Conservation (phyloP, 805 yeast genomes). For the Zygosaccharomyces siamensis region DNA sequence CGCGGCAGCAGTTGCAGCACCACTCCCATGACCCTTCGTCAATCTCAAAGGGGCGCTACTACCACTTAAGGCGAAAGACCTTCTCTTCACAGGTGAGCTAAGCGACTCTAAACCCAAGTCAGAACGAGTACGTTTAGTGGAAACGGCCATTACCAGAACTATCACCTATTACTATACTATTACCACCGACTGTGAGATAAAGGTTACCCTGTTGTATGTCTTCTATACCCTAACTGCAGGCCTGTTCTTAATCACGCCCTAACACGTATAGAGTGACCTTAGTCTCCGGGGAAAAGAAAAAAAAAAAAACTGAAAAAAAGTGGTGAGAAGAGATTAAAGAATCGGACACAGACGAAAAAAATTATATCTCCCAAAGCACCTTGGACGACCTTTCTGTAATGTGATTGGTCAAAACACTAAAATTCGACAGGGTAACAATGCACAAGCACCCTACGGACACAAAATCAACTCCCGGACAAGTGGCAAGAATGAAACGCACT, state of each 20-base stretch:
- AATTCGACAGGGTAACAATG: conserved; percentile 17
- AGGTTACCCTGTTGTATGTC: conserved; percentile 1
- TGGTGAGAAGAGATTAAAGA: conserved; percentile 25
- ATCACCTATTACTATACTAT: not conserved
- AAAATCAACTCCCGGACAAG: conserved; percentile 1
- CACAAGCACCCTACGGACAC: not conserved
- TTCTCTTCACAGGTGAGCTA: conserved; percentile 8
- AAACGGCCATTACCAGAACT: conserved; percentile 17
- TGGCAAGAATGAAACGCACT: not conserved
- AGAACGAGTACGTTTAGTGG: conserved; percentile 22
- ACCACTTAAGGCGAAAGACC: conserved; percentile 10
- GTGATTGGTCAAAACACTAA: conserved; percentile 23
- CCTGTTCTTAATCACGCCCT: not conserved
- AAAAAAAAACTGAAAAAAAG: conserved; percentile 14
- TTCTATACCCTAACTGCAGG: not conserved
- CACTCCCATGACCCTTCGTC: not conserved
- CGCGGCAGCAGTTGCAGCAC: not conserved
- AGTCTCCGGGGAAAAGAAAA: not conserved
- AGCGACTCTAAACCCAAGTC: conserved; percentile 10
- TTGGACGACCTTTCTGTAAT: conserved; percentile 5
- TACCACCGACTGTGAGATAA: not conserved
- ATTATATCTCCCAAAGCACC: conserved; percentile 14
- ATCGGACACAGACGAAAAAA: conserved; percentile 15
- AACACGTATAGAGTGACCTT: conserved; percentile 2
- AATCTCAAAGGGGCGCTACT: not conserved